phyloP scores from a whole-genome alignment of 768 basidiomycete genomes.

The Dacryopinax primogenitus region DNA sequence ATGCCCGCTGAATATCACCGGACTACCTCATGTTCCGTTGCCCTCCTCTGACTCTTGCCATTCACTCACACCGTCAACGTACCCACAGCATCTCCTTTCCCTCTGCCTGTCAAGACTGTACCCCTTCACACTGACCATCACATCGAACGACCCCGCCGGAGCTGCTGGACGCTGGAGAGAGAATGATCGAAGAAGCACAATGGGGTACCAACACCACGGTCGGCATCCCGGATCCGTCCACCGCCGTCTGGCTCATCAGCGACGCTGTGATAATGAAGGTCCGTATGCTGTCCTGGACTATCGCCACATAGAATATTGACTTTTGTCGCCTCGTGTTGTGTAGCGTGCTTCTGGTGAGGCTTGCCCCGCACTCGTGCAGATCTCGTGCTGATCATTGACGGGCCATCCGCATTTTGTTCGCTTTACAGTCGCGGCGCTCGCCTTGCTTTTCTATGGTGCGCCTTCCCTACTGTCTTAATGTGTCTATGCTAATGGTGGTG shows the following conservation, averaged over 20 bases:
- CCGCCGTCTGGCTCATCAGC: background rate
- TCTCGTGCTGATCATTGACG: background rate
- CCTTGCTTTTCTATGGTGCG: constrained; percentile 1
- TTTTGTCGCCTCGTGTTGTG: background rate
- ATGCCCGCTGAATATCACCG: background rate
- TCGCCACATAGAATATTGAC: background rate
- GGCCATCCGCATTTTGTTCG: too few relatives aligned
- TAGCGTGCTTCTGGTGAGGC: constrained; percentile 2
- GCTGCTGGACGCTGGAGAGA: background rate
- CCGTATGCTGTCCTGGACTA: background rate
- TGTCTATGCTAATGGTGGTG: background rate
- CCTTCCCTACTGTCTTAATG: too few relatives aligned
- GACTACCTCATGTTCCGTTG: background rate
- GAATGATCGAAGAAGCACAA: background rate
- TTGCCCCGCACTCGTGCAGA: background rate
- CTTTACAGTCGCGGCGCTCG: background rate
- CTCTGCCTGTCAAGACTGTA: background rate
- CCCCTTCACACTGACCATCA: too few relatives aligned
- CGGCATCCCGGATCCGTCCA: background rate
- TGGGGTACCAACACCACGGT: constrained; percentile 2
- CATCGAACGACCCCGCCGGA: too few relatives aligned
- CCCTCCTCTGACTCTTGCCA: background rate
- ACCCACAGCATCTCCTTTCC: background rate
- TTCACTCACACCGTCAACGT: background rate
- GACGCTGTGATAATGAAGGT: constrained; percentile 1